Base-by-base conservation (phyloP, 2,329 filamentous ascomycete genomes). In the Pseudocercospora musae region DNA sequence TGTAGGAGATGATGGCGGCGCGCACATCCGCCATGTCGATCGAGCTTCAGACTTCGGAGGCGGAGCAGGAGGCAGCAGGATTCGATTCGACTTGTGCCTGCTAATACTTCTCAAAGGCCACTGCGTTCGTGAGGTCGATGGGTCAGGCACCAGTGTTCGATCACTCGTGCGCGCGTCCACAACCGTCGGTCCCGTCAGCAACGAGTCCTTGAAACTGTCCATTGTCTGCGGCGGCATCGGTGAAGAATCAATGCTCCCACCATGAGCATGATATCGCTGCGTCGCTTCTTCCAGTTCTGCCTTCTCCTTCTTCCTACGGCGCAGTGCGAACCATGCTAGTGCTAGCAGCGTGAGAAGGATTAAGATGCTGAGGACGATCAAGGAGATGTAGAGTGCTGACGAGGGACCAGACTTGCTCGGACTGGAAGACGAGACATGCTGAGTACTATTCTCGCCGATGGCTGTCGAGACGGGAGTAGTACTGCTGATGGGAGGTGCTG, bases 291-390 rank as follows among this genome's bases (percentile, higher is more conserved):
- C 57, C 15, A 54, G 18, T 40, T 52, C 33, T 18, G 42, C 3
- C 37, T 49, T 54, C 27, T 31, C 48, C 44, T 48, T 54, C 3
- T 54, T 37, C n/a, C n/a, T 53, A 29, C 63, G 58, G 4, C 58
- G 31, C 29, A 54, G 57, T 23, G 40, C 56, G 42, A 59, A 55
- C 58, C 60, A 60, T 23, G 52, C 58, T 23, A 65, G 13, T 18
- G 58, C 33, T 5, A 63, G 48, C 3, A 55, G 31, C 18, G 33
- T 49, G 25, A 60, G n/a, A 4, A 65, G 49, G 42, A 59, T 55
- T 2, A 63, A 25, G n/a, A 33, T 27, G 33, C 60, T 58, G n/a
- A 63, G 55, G 49, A 63, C 58, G 40, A 63, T 56, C 7, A 62
- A 20, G 2, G 59, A 40, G 25, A 62, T 44, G 53, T 57, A 57